These are phyloP conservation scores for Lachnellula occidentalis DNA, from an alignment of 2,329 filamentous ascomycete genomes.

Conservation along the genomic window DNA sequence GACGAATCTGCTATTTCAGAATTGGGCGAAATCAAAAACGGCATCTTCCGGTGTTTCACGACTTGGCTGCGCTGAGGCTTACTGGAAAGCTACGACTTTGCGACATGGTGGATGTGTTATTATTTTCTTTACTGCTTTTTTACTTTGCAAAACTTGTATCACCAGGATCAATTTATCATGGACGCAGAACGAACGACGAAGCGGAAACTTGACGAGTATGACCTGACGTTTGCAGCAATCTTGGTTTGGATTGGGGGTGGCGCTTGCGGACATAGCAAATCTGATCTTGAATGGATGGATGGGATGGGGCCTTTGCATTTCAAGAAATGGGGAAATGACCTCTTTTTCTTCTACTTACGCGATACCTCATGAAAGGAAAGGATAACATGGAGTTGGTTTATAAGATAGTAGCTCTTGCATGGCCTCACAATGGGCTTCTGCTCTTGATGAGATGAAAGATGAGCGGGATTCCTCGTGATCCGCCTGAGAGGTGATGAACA, in stretches of 20 bases:
- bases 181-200: constrained; percentile 11
- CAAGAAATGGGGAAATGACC: background rate
- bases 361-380: background rate
- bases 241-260: constrained; percentile 11
- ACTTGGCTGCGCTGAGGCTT: background rate
- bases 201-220: constrained; percentile 18
- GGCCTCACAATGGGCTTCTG: background rate
- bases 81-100: background rate
- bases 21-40: constrained; percentile 10
- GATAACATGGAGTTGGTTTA: background rate
- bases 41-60: background rate
- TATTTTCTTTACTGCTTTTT: constrained; percentile 14
- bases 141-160: constrained; percentile 23
- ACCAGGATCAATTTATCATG: constrained; percentile 19
- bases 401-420: background rate
- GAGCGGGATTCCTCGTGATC: background rate
- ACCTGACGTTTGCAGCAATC: constrained; percentile 11
- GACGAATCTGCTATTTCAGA: constrained; percentile 19
- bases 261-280: constrained; percentile 12
- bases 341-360: background rate
- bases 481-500: background rate
- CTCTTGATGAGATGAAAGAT: background rate
- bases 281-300: constrained; percentile 7
- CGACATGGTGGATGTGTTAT: constrained; percentile 4
- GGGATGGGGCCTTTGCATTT: background rate